Base-by-base conservation (phyloP, 2,329 filamentous ascomycete species). In the Beauveria sp. region DNA sequence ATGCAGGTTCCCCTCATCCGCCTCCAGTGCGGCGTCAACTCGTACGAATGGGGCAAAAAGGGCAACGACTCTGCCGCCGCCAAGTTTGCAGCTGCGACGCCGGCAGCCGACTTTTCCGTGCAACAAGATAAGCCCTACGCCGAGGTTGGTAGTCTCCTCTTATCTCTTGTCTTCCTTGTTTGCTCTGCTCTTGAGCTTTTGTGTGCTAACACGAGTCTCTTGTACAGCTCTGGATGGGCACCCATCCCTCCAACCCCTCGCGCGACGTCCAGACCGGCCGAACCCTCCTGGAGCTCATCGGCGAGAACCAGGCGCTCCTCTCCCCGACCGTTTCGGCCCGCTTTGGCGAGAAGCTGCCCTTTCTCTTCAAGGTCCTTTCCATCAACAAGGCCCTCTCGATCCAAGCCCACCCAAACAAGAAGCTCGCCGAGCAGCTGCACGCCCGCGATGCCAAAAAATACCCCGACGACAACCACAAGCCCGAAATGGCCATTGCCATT, bases 381-480 rank as follows among this genome's bases (percentile, higher is more conserved):
- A 95, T 98, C 78, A 87, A 88, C 77, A 99, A 98, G 75, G 95
- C 95, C 12, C 84, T 99, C 63, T 96, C 92, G 65, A 98, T 99
- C 69, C 95, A 99, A 75, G 95, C 95, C 26, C 95, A 99, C 69
- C 92, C 92, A 57, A 96, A 96, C 79, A 96, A 96, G 84, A 91
- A 90, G 76, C 87, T 79, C 16, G 95, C 95, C 57, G 93, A 96
- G 77, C 79, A 91, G 72, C 80, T 99, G 34, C 95, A 98, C 74
- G 84, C 87, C 45, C 86, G 83, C 65, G 93, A 99, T 72, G 84
- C 92, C 54, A 91, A 91, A 77, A 96, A 99, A 80, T 99, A 99
- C 73, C 95, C 93, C 62, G 92, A 99, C 80, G 93, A 98, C 79
- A 99, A 99, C 79, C 95, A 99, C 82, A 99, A 99, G 79, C 95